These are phyloP conservation scores for Trichoderma pleuroti DNA, from an alignment of 2,329 filamentous ascomycete genomes.

Conservation along the genomic window DNA sequence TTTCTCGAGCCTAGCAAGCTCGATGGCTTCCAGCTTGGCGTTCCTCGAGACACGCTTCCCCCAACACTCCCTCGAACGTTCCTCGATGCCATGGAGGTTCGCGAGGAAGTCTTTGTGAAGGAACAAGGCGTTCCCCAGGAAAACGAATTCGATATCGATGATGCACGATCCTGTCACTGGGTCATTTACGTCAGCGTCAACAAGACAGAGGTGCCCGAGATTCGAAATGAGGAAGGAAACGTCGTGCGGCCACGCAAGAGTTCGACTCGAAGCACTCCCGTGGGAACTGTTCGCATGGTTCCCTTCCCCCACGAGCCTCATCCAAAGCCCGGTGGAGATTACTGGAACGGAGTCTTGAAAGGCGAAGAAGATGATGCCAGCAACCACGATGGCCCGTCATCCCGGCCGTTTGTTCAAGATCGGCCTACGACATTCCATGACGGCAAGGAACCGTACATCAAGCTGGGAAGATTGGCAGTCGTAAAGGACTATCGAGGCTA, in stretches of 20 bases:
- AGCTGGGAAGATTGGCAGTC: conserved; percentile 75
- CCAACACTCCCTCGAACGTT: conserved; percentile 52
- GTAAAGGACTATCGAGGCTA: conserved; percentile 61
- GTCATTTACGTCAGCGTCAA: conserved; percentile 71
- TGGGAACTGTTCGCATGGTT: conserved; percentile 75
- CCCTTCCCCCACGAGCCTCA: conserved; percentile 74
- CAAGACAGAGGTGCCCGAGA: conserved; percentile 40
- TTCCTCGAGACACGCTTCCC: conserved; percentile 43
- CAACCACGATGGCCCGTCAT: not conserved
- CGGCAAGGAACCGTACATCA: conserved; percentile 71
- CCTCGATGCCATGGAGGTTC: conserved; percentile 60
- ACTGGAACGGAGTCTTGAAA: conserved; percentile 43
- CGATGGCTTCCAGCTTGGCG: conserved; percentile 43
- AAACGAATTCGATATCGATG: conserved; percentile 77
- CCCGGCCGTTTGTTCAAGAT: conserved; percentile 34
- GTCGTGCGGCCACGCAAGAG: conserved; percentile 42
- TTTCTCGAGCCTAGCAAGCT: conserved; percentile 49
- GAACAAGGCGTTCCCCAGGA: conserved; percentile 59
- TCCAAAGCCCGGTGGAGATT: conserved; percentile 48
- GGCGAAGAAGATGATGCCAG: conserved; percentile 21
- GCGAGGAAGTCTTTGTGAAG: conserved; percentile 57
- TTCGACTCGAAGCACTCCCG: conserved; percentile 46
- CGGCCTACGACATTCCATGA: conserved; percentile 52
- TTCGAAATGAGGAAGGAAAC: conserved; percentile 42
- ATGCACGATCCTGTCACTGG: conserved; percentile 79